Conservation (phyloP, 768 basidiomycete species). For the Tylopilus balloui region DNA sequence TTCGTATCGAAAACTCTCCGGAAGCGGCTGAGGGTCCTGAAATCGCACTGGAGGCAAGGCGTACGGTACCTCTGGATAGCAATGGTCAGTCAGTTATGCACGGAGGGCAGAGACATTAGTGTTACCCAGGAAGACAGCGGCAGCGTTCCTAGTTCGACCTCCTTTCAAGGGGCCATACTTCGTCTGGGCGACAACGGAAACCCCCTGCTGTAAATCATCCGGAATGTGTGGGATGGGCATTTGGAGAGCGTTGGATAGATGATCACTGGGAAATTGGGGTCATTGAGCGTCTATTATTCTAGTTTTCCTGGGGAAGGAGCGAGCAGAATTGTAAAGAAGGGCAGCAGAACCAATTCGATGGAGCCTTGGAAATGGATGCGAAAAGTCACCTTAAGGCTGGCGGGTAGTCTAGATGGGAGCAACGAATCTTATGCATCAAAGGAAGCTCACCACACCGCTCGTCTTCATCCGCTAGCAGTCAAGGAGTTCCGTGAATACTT, state of each 20-base stretch:
- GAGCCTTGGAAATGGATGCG: neutral
- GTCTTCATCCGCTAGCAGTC: too few relatives aligned
- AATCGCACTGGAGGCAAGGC: conserved; percentile 65
- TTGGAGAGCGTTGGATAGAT: too few relatives aligned
- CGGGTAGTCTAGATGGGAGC: neutral
- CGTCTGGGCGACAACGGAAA: conserved; percentile 39
- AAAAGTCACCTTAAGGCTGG: neutral
- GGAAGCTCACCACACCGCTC: neutral
- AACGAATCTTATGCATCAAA: neutral
- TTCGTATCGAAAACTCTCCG: conserved; percentile 51
- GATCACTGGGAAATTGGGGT: neutral
- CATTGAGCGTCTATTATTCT: neutral
- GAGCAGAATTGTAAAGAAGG: neutral
- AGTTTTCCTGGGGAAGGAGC: neutral
- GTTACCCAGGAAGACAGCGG: conserved; percentile 59
- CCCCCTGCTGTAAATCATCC: conserved; percentile 2
- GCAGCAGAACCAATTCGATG: neutral
- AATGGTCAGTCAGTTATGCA: neutral
- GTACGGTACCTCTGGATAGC: conserved; percentile 61
- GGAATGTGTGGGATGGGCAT: conserved; percentile 13
- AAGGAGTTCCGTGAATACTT: too few relatives aligned
- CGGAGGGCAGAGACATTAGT: neutral
- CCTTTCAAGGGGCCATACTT: conserved; percentile 55
- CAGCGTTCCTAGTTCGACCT: conserved; percentile 54
- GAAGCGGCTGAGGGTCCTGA: conserved; percentile 55